Evolutionary conservation across 805 yeast genomes (phyloP).

Genomic region (Zygotorulaspora danielsina): DNA sequence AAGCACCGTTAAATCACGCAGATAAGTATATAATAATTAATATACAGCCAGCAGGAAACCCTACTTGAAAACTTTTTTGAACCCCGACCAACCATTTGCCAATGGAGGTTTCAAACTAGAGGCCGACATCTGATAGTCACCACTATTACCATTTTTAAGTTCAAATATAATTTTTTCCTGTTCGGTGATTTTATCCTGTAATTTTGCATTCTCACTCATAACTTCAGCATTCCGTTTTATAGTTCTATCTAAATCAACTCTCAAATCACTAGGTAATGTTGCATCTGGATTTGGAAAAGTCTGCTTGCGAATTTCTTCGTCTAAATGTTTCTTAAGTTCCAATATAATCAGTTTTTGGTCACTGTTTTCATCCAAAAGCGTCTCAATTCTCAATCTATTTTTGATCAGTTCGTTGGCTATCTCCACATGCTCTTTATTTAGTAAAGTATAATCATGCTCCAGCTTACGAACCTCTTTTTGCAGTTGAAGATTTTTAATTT

Average conservation of each 20-base stretch:
- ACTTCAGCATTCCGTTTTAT: conserved; percentile 61
- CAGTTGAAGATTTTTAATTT: conserved; percentile 64
- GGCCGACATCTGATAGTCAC: conserved; percentile 4
- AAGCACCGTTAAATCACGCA: too few species aligned
- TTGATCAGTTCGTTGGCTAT: conserved; percentile 85
- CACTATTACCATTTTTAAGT: conserved; percentile 32
- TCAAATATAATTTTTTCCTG: conserved; percentile 42
- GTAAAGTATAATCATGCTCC: conserved; percentile 60
- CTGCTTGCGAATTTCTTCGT: conserved; percentile 32
- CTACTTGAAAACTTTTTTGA: conserved; percentile 24
- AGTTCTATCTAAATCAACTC: conserved; percentile 52
- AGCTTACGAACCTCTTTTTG: conserved; percentile 68
- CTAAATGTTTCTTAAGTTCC: conserved; percentile 42
- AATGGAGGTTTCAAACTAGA: conserved; percentile 11
- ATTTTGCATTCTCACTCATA: conserved; percentile 54
- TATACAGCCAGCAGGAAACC: too few species aligned
- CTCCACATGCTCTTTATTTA: conserved; percentile 79
- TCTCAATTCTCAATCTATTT: conserved; percentile 70
- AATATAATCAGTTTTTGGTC: conserved; percentile 49
- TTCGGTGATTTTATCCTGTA: conserved; percentile 49
- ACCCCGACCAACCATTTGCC: conserved; percentile 26
- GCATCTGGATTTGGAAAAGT: conserved; percentile 35
- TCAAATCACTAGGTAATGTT: conserved; percentile 39
- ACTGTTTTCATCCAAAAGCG: conserved; percentile 67
- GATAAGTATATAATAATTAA: too few species aligned